Percentiles rank a stretch among this genome's conserved stretches.
These are phyloP conservation scores for Leccinum pachyderme DNA, from an alignment of 1,284 basidiomycete species.

Conservation along the genomic window DNA sequence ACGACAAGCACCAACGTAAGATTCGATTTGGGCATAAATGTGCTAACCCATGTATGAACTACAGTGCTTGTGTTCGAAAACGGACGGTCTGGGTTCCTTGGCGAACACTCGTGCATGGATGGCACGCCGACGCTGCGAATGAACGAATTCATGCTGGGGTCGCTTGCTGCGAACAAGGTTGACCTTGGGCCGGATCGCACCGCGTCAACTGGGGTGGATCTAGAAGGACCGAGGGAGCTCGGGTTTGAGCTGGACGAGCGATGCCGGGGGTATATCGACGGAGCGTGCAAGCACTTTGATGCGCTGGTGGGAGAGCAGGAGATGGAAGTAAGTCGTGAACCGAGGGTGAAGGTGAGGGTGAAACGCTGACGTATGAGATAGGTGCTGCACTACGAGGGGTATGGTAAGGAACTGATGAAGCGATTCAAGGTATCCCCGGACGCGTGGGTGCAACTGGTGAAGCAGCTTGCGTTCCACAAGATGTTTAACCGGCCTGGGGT, in stretches of 20 bases:
- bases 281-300: slow-evolving; percentile 69
- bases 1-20: slow-evolving; percentile 94
- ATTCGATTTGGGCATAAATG: slow-evolving; percentile 12
- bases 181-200: slow-evolving; percentile 58
- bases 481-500: slow-evolving; percentile 78
- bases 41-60: not conserved
- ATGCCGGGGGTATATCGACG: slow-evolving; percentile 52
- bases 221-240: slow-evolving; percentile 67
- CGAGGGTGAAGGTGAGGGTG: not conserved
- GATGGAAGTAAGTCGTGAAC: slow-evolving; percentile 57
- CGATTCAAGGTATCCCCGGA: slow-evolving; percentile 89
- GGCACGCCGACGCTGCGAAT: slow-evolving; percentile 93
- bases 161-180: slow-evolving; percentile 76
- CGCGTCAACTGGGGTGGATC: slow-evolving; percentile 40
- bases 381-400: slow-evolving; percentile 88
- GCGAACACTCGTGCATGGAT: slow-evolving; percentile 93
- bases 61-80: slow-evolving; percentile 90
- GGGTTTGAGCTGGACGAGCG: slow-evolving; percentile 68
- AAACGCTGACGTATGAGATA: slow-evolving; percentile 26
- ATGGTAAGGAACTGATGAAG: slow-evolving; percentile 91
- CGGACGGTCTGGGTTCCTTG: slow-evolving; percentile 90
- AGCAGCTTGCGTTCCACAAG: slow-evolving; percentile 94
- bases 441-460: slow-evolving; percentile 92
- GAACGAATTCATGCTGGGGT: slow-evolving; percentile 91
- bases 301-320: slow-evolving; percentile 79